Conservation (phyloP, 2,329 filamentous ascomycete genomes). For the Dothidotthia symphoricarpi region DNA sequence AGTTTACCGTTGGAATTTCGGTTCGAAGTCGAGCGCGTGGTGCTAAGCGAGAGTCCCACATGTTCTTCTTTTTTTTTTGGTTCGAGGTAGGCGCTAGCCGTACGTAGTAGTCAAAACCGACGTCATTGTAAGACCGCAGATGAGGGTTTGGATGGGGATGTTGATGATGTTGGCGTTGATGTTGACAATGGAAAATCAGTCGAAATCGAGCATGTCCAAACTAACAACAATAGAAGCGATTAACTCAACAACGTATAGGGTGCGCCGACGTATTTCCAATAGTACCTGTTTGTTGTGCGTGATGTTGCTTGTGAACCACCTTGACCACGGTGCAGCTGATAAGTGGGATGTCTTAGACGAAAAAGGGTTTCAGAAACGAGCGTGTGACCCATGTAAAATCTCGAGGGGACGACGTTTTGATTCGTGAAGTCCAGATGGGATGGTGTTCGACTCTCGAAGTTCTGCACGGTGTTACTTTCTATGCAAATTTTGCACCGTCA, state of each 20-base stretch:
- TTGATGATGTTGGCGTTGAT: background rate
- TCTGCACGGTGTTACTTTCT: background rate
- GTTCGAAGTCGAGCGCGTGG: background rate
- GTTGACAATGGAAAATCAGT: background rate
- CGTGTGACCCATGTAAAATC: no score
- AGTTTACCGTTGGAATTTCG: background rate
- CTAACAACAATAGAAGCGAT: no score
- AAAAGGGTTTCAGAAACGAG: no score
- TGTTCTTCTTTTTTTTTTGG: constrained; percentile 15
- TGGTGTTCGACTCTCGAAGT: background rate
- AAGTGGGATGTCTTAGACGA: no score
- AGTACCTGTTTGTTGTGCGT: no score
- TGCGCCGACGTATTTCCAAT: no score
- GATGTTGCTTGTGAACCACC: no score
- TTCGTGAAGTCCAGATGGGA: no score
- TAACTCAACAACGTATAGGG: no score
- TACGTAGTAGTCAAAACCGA: constrained; percentile 7
- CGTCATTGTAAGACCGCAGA: constrained; percentile 2
- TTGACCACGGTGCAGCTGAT: no score
- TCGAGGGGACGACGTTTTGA: no score
- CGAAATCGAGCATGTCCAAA: no score
- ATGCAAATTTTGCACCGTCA: background rate
- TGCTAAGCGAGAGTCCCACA: constrained; percentile 17
- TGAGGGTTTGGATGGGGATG: background rate
- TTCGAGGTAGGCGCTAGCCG: constrained; percentile 14